A percentile compares a stretch with the other conserved stretches of the same genome.
Conservation (phyloP, 352 stramenopile species). For the Phytophthora meadii region DNA sequence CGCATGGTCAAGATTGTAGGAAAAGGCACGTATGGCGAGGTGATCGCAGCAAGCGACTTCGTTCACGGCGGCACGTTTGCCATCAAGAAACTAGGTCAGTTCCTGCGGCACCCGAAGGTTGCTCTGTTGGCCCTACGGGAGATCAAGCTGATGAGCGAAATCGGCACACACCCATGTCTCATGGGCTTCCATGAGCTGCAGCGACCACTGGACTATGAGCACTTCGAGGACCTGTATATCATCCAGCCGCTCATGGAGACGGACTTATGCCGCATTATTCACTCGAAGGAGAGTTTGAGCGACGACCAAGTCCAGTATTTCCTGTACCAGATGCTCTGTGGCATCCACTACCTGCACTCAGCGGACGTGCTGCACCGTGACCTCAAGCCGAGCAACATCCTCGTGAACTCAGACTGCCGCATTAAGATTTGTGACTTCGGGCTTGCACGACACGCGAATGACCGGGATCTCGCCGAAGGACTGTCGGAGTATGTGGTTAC, state of each 20-base stretch:
- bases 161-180: slow-evolving; percentile 75
- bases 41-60: slow-evolving; percentile 90
- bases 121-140: slow-evolving; percentile 84
- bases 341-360: slow-evolving; percentile 96
- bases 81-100: slow-evolving; percentile 91
- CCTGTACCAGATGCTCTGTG: slow-evolving; percentile 95
- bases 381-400: slow-evolving; percentile 97
- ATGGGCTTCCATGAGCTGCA: slow-evolving; percentile 90
- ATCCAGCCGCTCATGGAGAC: slow-evolving; percentile 98
- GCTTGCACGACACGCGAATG: slow-evolving; percentile 80
- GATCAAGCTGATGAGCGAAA: slow-evolving; percentile 90
- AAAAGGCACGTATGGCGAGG: slow-evolving; percentile 90
- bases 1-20: slow-evolving; percentile 91
- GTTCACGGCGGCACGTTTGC: slow-evolving; percentile 86
- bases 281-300: slow-evolving; percentile 89
- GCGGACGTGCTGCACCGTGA: slow-evolving; percentile 96
- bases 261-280: slow-evolving; percentile 92
- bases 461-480: slow-evolving; percentile 80
- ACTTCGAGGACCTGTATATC: slow-evolving; percentile 98
- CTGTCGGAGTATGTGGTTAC: slow-evolving; percentile 95
- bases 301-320: slow-evolving; percentile 97
- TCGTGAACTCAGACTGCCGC: slow-evolving; percentile 94
- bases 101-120: slow-evolving; percentile 86
- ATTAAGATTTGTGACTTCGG: slow-evolving; percentile 92
- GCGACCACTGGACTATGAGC: slow-evolving; percentile 78